Conservation (phyloP, 176 grass and related monocot genomes). For the Zoysia pacifica region DNA sequence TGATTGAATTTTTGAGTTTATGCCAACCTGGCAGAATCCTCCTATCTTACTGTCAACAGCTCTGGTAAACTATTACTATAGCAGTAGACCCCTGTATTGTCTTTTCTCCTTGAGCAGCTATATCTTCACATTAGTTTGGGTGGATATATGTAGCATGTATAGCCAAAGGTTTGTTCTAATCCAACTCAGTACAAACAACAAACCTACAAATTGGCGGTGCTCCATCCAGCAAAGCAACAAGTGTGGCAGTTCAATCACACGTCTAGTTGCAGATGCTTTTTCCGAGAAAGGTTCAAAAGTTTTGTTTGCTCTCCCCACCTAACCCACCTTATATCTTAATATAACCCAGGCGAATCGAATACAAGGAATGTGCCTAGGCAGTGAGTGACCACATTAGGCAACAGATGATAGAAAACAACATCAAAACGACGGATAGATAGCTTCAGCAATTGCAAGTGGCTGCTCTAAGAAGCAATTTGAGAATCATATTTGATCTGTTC, state of each 20-base stretch:
- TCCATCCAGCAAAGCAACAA: slow-evolving; percentile 5
- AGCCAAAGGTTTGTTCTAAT: neutral
- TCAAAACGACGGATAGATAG: neutral
- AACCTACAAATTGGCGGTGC: neutral
- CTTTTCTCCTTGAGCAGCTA: neutral
- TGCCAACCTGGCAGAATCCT: neutral
- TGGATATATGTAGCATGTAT: neutral
- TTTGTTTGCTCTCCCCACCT: neutral
- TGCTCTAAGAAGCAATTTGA: neutral
- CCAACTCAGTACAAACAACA: neutral
- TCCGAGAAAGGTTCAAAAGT: neutral
- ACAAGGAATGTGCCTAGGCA: neutral
- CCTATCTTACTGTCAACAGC: neutral
- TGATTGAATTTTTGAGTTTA: neutral
- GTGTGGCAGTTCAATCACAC: neutral
- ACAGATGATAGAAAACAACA: neutral
- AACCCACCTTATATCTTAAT: neutral
- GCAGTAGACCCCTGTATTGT: too few species aligned
- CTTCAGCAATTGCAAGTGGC: neutral
- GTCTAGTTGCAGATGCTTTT: neutral
- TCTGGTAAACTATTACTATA: too few species aligned
- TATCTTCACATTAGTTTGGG: neutral
- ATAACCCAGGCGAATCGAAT: neutral
- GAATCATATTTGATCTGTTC: too few species aligned
- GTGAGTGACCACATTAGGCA: neutral